Base-by-base conservation (phyloP, 495 filamentous ascomycete genomes). In the Trichocladium antarcticum region DNA sequence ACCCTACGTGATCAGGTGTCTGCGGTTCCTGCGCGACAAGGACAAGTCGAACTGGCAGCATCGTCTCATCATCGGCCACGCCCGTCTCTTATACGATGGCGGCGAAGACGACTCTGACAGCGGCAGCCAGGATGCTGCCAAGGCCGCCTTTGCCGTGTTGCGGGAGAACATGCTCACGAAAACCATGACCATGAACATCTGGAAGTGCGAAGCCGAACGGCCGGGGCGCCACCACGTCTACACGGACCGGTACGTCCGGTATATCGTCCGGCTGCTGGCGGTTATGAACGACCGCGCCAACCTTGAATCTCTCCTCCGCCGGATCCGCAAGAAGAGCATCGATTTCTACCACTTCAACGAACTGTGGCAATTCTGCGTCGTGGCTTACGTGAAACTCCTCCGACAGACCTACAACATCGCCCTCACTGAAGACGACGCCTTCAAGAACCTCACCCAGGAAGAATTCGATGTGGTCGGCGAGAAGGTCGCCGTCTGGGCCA, bases 31-130 rank as follows among this genome's bases (percentile, higher is more conserved):
- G 44, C 83, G 86, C 50, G 79, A 77, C 40, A 87, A 86, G 19
- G 92, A 99, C 59, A 95, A 95, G 67, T 81, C 84, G 3, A 88
- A 94, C 57, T 99, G 92, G 92, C 92, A 99, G 61, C 92, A 99
- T 57, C 84, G 92, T 2, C 87, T 99, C 71, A 83, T 85, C 53
- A 77, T 79, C 40, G 81, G 89, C 29, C 80, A 74, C 54, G 89
- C 88, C 9, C 79, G 81, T 55, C 77, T 95, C 41, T 69, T 90
- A 21, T 94, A 84, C 57, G 65, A 74, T 22, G 62, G 64, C 28
- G 51, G 64, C 35, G 55, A 58, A 15, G 45, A 62, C 27, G 62
- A 63, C 15, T 55, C 36, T 21, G 45, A 58, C 14, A 49, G 44
- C 31, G 49, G 17, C 8, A 54, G 40, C 20, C 51, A 54, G 24